Base-by-base conservation (phyloP, 768 basidiomycete genomes). In the Collybia sordida region DNA sequence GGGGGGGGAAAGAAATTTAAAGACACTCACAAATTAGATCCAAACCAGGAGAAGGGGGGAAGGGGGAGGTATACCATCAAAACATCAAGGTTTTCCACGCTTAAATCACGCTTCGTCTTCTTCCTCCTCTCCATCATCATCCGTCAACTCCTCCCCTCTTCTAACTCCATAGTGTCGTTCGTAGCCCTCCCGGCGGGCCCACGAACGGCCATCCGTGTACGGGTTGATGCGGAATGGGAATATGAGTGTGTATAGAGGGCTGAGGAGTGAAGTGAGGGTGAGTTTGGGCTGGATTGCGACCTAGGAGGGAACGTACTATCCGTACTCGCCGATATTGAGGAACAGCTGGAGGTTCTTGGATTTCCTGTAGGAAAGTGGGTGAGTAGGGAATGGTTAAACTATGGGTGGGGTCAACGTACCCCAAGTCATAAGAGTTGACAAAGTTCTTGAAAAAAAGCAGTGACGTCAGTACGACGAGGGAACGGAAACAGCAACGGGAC, bases 361-460 rank as follows among this genome's bases (percentile, higher is more conserved):
- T 60, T 73, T 77, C 21, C 81, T 81, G 59, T 14, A 17, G 34
- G 11, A 15, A 9, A 17, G 15, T 34, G 42, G 23, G 22, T 18
- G 15, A 6, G 15, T 25, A 25, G 3, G 11, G 15, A 18, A 1
- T 23, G 38, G 7, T 17, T 17, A 36, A 22, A 5, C 21, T 24
- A 37, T 4, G 25, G 25, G 25, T 27, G 40, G 39, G 17, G 43
- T 39, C n/a, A 22, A 61, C 77, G 36, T 62, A 86, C 80, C 94
- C 96, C 3, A 96, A 71, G 64, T 98, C 90, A 63, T 93, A 99
- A 1, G 89, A 93, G 60, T 98, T 98, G 9, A 92, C 75, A 60
- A 94, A 98, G 1, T 72, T 72, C 90, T 91, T 34, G 11, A 34
- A 17, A 27, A 27, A 27, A 5, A 27, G 5, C 27, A n/a, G 21